Conservation (phyloP, 257 asterid genomes). For the Fraxinus quadrangulata region DNA sequence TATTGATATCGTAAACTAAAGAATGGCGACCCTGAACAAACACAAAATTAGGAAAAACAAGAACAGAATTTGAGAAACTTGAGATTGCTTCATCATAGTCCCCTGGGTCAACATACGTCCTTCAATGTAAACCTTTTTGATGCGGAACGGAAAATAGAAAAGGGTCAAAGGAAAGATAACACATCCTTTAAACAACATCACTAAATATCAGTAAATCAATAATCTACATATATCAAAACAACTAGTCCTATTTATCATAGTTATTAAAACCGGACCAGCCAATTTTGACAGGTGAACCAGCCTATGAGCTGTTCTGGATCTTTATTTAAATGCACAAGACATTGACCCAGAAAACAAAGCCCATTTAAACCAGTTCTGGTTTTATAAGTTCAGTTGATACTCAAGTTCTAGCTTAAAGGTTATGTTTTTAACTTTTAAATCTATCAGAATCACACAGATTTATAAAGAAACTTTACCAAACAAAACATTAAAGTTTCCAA, state of each 20-base stretch:
- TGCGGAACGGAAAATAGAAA: neutral
- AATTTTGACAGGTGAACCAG: neutral
- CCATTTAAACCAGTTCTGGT: neutral
- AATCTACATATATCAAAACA: neutral
- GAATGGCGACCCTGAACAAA: constrained; percentile 83
- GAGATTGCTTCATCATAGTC: constrained; percentile 10
- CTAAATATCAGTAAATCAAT: neutral
- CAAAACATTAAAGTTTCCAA: neutral
- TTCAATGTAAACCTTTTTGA: neutral
- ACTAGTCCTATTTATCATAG: neutral
- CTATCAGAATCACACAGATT: neutral
- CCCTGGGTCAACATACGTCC: neutral
- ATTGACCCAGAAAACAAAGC: neutral
- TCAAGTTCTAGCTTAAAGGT: neutral
- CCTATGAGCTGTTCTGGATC: neutral
- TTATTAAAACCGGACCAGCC: neutral
- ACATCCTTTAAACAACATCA: constrained; percentile 5
- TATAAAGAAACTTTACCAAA: neutral
- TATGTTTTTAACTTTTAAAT: neutral
- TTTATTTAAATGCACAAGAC: neutral
- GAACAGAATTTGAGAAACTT: neutral
- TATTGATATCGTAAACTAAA: constrained; percentile 76
- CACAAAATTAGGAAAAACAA: constrained; percentile 6
- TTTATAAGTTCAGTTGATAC: neutral
- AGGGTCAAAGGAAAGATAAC: neutral